Evolutionary conservation across 129 eudicot genomes (phyloP).

Genomic region (Tagetes erecta): DNA sequence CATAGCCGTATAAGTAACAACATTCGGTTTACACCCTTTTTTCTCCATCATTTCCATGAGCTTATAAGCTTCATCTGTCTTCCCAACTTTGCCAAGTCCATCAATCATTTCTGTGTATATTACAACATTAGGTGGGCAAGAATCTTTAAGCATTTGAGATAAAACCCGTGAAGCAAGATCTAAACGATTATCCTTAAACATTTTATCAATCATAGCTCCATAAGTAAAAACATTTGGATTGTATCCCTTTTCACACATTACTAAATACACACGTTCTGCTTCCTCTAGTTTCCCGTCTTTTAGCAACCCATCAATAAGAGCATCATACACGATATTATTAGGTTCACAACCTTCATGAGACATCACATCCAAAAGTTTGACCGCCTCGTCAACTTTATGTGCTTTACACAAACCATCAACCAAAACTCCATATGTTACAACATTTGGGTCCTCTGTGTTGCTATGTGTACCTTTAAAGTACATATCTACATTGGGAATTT

Average conservation of each 20-base stretch:
- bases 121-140: slow-evolving; percentile 82
- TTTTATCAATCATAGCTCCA: slow-evolving; percentile 72
- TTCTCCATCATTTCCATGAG: slow-evolving; percentile 95
- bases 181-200: slow-evolving; percentile 87
- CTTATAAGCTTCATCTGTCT: slow-evolving; percentile 80
- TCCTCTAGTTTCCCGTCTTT: slow-evolving; percentile 81
- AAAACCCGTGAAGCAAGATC: slow-evolving; percentile 82
- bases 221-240: slow-evolving; percentile 73
- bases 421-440: slow-evolving; percentile 89
- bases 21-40: slow-evolving; percentile 88
- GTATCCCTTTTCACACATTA: slow-evolving; percentile 75
- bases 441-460: slow-evolving; percentile 60
- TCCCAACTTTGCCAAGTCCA: slow-evolving; percentile 87
- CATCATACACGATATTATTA: slow-evolving; percentile 80
- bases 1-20: slow-evolving; percentile 93
- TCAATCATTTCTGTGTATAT: slow-evolving; percentile 88
- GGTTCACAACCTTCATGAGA: slow-evolving; percentile 75
- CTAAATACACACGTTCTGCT: slow-evolving; percentile 66
- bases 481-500: slow-evolving; percentile 48
- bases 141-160: slow-evolving; percentile 77
- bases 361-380: slow-evolving; percentile 73
- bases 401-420: slow-evolving; percentile 93
- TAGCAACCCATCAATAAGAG: slow-evolving; percentile 91
- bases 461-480: slow-evolving; percentile 52
- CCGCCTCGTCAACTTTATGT: slow-evolving; percentile 73